phyloP scores from a whole-genome alignment of 108 stramenopile species.

The Pseudonitzschia delicatissima region DNA sequence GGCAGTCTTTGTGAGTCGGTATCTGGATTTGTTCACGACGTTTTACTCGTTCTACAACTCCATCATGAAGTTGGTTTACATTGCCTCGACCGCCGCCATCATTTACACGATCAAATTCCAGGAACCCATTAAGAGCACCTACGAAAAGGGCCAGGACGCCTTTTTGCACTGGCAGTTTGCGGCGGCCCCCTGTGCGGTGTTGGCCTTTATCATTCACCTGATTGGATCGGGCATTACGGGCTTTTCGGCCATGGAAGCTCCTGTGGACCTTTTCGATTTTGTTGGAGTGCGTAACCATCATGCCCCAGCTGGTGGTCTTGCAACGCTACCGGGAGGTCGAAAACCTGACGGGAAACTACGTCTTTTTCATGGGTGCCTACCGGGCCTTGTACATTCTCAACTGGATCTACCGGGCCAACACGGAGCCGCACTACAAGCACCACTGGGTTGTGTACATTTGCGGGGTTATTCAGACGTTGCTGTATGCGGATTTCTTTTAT shows the following conservation, averaged over 20 bases:
- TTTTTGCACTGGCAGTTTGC: conserved; percentile 97
- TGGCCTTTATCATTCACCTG: conserved; percentile 81
- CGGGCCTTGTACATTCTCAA: conserved; percentile 98
- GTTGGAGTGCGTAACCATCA: conserved; percentile 93
- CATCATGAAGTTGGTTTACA: conserved; percentile 95
- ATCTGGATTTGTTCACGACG: conserved; percentile 88
- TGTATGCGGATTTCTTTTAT: conserved; percentile 99
- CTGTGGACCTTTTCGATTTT: conserved; percentile 97
- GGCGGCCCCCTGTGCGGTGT: conserved; percentile 85
- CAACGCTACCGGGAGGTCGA: conserved; percentile 96
- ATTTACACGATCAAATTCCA: conserved; percentile 91
- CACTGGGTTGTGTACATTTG: conserved; percentile 92
- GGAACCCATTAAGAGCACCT: conserved; percentile 92
- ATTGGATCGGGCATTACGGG: conserved; percentile 48
- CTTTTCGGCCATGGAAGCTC: conserved; percentile 63
- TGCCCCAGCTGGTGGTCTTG: conserved; percentile 97
- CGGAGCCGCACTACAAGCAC: conserved; percentile 89
- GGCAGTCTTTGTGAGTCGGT: conserved; percentile 92
- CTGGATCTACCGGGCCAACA: conserved; percentile 94
- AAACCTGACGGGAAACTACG: conserved; percentile 97
- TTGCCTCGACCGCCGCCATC: conserved; percentile 88
- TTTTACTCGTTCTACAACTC: conserved; percentile 96
- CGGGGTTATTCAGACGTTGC: conserved; percentile 93
- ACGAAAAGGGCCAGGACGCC: conserved; percentile 96
- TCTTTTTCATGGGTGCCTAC: conserved; percentile 97